phyloP scores from a whole-genome alignment of 192 early-diverging fungal genomes.

The Coemansia sp. region DNA sequence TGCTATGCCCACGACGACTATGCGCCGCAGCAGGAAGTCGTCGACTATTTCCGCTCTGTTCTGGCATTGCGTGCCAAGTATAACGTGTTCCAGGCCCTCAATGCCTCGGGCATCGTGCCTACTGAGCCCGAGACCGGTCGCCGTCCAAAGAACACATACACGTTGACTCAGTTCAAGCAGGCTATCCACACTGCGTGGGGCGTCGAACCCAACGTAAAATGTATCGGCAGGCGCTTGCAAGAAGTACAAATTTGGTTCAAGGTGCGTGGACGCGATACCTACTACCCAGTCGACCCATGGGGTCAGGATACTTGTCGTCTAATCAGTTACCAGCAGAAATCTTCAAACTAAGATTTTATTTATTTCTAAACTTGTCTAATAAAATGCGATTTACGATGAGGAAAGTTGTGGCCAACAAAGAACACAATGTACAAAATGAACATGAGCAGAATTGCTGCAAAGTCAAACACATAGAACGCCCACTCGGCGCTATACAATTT shows the following conservation, averaged over 20 bases:
- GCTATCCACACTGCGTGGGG: conserved; percentile 40
- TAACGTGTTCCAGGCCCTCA: conserved; percentile 61
- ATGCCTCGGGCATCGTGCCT: conserved; percentile 49
- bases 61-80: conserved; percentile 62
- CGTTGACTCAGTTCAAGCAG: conserved; percentile 40
- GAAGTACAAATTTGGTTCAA: conserved; percentile 58
- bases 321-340: conserved; percentile 52
- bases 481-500: conserved; percentile 50
- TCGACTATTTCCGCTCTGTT: conserved; percentile 63
- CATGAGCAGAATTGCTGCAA: conserved; percentile 33
- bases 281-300: conserved; percentile 50
- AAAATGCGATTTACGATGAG: neutral
- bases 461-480: conserved; percentile 58
- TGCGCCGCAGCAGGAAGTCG: conserved; percentile 59
- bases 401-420: conserved; percentile 22
- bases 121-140: conserved; percentile 43
- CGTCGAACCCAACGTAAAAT: conserved; percentile 55
- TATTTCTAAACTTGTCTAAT: neutral
- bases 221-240: conserved; percentile 39
- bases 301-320: conserved; percentile 41
- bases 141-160: conserved; percentile 50
- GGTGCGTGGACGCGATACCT: conserved; percentile 47
- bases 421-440: conserved; percentile 30
- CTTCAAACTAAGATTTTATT: neutral
- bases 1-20: conserved; percentile 60